Percentiles rank a stretch among this genome's conserved stretches.
These are phyloP conservation scores for Bryum argenteum DNA, from an alignment of 225 moss, liverwort and hornwort genomes.

Conservation along the genomic window DNA sequence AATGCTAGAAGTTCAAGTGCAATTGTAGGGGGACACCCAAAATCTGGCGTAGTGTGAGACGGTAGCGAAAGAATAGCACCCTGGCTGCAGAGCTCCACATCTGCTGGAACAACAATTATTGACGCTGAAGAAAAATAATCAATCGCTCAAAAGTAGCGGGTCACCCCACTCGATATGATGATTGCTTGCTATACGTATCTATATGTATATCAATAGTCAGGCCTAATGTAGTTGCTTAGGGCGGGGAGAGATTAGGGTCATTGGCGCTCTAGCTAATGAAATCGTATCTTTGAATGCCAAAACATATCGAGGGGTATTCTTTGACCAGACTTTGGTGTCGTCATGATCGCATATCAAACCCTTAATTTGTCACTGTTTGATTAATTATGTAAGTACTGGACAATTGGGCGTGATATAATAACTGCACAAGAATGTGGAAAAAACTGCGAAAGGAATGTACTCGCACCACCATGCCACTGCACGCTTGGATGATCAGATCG, in stretches of 20 bases:
- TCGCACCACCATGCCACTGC: neutral
- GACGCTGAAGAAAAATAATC: neutral
- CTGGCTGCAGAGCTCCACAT: neutral
- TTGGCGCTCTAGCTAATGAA: too few relatives aligned
- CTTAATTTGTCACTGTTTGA: neutral
- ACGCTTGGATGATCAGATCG: constrained; percentile 3
- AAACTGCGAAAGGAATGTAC: constrained; percentile 14
- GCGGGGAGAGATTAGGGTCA: too few relatives aligned
- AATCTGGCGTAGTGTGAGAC: too few relatives aligned
- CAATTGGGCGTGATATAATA: neutral
- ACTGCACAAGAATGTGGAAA: neutral
- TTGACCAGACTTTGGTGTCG: neutral
- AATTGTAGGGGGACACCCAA: too few relatives aligned
- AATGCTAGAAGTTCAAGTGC: too few relatives aligned
- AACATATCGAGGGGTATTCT: neutral
- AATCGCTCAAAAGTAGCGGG: neutral
- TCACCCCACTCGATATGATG: constrained; percentile 9
- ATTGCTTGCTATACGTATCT: constrained; percentile 10
- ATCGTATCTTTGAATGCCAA: neutral
- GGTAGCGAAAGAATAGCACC: too few relatives aligned
- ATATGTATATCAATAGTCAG: neutral
- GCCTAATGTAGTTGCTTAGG: neutral
- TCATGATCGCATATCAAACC: neutral
- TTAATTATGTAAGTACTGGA: neutral
- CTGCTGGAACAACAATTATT: neutral